A percentile compares a stretch with the other conserved stretches of the same genome.
These are phyloP conservation scores for Zymoseptoria pseudotritici DNA, from an alignment of 2,329 filamentous ascomycete genomes.

Conservation along the genomic window DNA sequence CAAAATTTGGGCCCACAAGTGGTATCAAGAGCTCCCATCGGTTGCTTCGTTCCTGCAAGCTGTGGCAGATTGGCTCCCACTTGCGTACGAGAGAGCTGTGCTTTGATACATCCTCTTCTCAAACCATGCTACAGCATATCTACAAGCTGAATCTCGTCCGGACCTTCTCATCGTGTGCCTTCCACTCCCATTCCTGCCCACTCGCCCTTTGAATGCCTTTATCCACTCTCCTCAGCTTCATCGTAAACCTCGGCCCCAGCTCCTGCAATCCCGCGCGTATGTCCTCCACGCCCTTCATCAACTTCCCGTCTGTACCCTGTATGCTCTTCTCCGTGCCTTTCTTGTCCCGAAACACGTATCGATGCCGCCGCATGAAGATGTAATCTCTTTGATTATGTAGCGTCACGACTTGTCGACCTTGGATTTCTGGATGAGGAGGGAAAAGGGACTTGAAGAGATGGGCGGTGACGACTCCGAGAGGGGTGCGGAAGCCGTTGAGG, in stretches of 20 bases:
- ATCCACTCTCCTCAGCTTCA: conserved; percentile 86
- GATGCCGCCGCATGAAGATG: conserved; percentile 83
- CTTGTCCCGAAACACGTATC: conserved; percentile 91
- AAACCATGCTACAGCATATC: neutral
- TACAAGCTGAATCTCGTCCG: conserved; percentile 89
- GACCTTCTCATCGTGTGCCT: conserved; percentile 87
- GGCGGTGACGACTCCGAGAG: conserved; percentile 79
- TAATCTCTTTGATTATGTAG: conserved; percentile 94
- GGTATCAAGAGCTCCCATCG: no score
- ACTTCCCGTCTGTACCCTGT: conserved; percentile 70
- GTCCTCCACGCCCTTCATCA: conserved; percentile 75
- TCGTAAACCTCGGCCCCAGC: conserved; percentile 71
- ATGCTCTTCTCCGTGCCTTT: conserved; percentile 79
- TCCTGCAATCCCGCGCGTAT: conserved; percentile 86
- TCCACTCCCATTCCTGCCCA: conserved; percentile 94
- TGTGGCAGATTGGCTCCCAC: neutral
- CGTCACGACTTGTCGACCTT: conserved; percentile 83
- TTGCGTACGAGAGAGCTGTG: neutral
- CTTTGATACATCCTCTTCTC: neutral
- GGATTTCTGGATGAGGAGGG: conserved; percentile 72
- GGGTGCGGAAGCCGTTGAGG: conserved; percentile 91
- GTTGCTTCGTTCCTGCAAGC: neutral
- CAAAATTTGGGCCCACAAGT: no score
- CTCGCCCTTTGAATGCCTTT: conserved; percentile 72
- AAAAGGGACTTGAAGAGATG: conserved; percentile 75